Evolutionary conservation across 371 early-diverging fungal species (phyloP), one percentile per base, ranked within the genome.

Genomic region (Mucor racemosus): DNA sequence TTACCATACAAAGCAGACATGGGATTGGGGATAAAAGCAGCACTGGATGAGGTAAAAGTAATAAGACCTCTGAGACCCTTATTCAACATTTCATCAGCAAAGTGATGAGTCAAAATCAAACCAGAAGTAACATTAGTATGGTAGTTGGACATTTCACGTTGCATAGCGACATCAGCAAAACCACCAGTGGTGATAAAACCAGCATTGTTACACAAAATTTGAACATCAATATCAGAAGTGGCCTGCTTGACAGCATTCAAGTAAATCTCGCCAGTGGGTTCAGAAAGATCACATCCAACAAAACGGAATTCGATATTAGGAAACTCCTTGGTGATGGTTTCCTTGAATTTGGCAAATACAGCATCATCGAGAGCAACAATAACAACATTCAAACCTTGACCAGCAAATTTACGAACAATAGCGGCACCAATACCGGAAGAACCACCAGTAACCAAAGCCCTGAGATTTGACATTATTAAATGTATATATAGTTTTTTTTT

Each of bases 191-290:
- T 79, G 67, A 88, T 86, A 74, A 80, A 88, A 39, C 88, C 89
- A 58, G 89, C 89, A 71, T 88, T 88, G 76, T 86, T 87, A 73
- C 87, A 88, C 66, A 88, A 55, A 41, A 88, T 81, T 64, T 80
- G 76, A 15, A 88, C 74, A 61, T 76, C 76, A 66, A 86, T 78
- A 58, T 82, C 86, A 11, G 65, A 19, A 6, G 86, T 86, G 17
- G 71, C 71, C 60, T 84, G 59, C 56, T 76, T 76, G 62, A 88
- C 66, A 55, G 69, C 66, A 31, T 71, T 67, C 75, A 88, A 73
- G 67, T 82, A 87, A 11, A 50, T 61, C 31, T 76, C 66, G 9
- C 77, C 78, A 11, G 76, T 53, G 11, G 78, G 66, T 31, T 76
- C 72, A 11, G 80, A 78, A 15, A 88, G 70, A 70, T 88, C 84